Base-by-base conservation (phyloP, 148 eudicot genomes). In the Fagopyrum esculentum region DNA sequence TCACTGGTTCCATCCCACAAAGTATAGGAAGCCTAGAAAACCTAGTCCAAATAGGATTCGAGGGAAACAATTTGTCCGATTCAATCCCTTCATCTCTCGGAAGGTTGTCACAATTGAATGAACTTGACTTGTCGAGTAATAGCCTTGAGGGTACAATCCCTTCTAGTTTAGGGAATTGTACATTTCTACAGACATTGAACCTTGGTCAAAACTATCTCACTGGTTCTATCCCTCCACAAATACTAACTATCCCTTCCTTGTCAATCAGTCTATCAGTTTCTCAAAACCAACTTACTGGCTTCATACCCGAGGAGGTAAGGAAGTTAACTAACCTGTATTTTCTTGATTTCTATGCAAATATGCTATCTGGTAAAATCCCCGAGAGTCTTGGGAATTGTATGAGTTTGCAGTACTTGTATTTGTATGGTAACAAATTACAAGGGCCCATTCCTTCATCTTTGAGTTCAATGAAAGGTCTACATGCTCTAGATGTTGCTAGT, bases 361-460 rank as follows among this genome's bases (percentile, higher is more conserved):
- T 71, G 40, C 46, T 72, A 3, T 72, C 78, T 0, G 78, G 79
- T 30, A 17, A 11, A 22, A 45, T 80, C 17, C 82, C 82, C 0
- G 47, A 12, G 9, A 43, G 12, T n/a, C 17, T 76, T 19, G 66
- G 61, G 26, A 40, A 44, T 2, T 75, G 82, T 49, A 10, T 66
- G 9, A 40, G 71, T 19, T 66, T 75, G 22, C 44, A 6, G 12
- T 10, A 8, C n/a, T 35, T 80, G 52, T 19, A 15, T 52, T 13
- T 80, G 30, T 6, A 13, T 1, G 17, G 46, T 2, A 80, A 79
- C 63, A 69, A 69, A 4, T 75, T 79, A 22, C 30, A 51, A 2
- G 81, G 81, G 8, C 9, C 74, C 44, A 70, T 79, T 22, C 81
- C 81, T n/a, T 11, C 60, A 49, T 56, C 81, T 40, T 30, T 79